Evolutionary conservation across 2,329 filamentous ascomycete species (phyloP).

Genomic region (Cladophialophora exuberans): DNA sequence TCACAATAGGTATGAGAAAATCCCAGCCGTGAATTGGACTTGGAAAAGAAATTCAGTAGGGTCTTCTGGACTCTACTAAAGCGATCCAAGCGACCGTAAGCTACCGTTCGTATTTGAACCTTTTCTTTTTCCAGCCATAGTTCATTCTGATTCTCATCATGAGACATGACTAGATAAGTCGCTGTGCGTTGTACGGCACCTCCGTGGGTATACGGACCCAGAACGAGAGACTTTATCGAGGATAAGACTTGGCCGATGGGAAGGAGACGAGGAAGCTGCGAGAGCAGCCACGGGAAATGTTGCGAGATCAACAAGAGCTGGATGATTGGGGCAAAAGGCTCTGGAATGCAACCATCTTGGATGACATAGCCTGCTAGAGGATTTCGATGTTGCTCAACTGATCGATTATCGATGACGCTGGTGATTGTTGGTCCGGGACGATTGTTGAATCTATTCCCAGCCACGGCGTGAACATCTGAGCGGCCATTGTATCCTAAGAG

Average conservation of each 20-base stretch:
- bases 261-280: not conserved
- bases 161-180: constrained; percentile 65
- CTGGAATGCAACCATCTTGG: constrained; percentile 13
- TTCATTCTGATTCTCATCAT: constrained; percentile 66
- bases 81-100: too few relatives aligned
- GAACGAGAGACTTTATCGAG: too few relatives aligned
- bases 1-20: too few relatives aligned
- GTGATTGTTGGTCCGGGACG: constrained; percentile 10
- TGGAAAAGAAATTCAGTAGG: too few relatives aligned
- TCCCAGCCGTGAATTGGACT: too few relatives aligned
- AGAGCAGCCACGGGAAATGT: not conserved
- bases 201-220: constrained; percentile 7
- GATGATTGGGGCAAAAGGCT: constrained; percentile 7
- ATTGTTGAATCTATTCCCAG: too few relatives aligned
- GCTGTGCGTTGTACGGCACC: constrained; percentile 3
- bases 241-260: constrained; percentile 1
- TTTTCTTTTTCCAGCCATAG: constrained; percentile 58
- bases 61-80: too few relatives aligned
- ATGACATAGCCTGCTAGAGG: constrained; percentile 15
- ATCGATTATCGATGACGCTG: constrained; percentile 12
- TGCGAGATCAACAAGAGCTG: constrained; percentile 10
- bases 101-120: too few relatives aligned
- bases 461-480: too few relatives aligned
- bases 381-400: constrained; percentile 7
- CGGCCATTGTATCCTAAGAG: too few relatives aligned